Conservation (phyloP, 352 stramenopile genomes). For the Thalassiosira oceanica region DNA sequence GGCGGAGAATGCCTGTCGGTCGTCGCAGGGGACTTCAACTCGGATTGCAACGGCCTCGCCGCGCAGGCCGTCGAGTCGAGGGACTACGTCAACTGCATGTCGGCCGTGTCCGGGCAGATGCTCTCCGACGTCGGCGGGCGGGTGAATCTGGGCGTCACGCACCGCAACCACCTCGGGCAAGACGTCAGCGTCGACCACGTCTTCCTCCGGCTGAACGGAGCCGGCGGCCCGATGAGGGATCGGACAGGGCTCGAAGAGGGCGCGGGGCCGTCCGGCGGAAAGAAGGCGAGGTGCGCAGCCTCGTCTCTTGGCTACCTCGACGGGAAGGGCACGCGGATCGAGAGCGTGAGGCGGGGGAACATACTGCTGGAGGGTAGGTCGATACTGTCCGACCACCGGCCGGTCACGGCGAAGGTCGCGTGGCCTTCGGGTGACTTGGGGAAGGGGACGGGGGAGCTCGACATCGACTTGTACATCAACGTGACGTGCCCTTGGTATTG, state of each 20-base stretch:
- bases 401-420: slow-evolving; percentile 36
- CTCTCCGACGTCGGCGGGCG: slow-evolving; percentile 19
- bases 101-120: slow-evolving; percentile 27
- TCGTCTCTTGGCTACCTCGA: slow-evolving; percentile 40
- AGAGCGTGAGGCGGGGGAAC: slow-evolving; percentile 23
- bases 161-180: slow-evolving; percentile 40
- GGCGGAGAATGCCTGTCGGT: slow-evolving; percentile 30
- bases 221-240: no score
- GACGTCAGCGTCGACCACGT: slow-evolving; percentile 44
- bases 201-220: slow-evolving; percentile 26
- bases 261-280: background rate
- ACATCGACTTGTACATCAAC: slow-evolving; percentile 32
- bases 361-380: slow-evolving; percentile 30
- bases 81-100: slow-evolving; percentile 44
- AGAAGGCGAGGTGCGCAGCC: slow-evolving; percentile 22
- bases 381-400: slow-evolving; percentile 43
- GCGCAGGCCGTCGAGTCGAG: slow-evolving; percentile 18
- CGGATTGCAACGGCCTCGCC: slow-evolving; percentile 24
- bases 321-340: slow-evolving; percentile 33
- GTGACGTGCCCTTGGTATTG: no score
- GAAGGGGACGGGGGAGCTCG: background rate
- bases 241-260: background rate
- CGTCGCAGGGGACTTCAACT: slow-evolving; percentile 44
- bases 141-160: slow-evolving; percentile 40
- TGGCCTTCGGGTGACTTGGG: slow-evolving; percentile 34